phyloP scores from a whole-genome alignment of 2,329 filamentous ascomycete genomes.

The Phyllosticta citriasiana region DNA sequence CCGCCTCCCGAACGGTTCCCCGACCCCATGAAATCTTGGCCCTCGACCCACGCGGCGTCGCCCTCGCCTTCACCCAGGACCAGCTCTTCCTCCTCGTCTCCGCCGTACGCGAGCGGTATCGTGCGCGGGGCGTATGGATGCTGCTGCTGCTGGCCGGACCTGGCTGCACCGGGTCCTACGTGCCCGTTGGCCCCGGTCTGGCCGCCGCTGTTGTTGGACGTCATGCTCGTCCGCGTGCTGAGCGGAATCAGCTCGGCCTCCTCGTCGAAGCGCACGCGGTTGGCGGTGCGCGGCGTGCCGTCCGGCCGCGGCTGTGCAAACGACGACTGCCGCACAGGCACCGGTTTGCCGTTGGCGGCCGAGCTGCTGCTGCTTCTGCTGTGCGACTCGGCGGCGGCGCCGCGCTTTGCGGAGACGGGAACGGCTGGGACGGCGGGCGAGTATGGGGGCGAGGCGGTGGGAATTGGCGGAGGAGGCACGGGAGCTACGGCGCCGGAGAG shows the following conservation, averaged over 20 bases:
- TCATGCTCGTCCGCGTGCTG: neutral
- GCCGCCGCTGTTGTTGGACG: neutral
- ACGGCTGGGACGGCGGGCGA: neutral
- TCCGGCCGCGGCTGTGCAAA: slow-evolving; percentile 37
- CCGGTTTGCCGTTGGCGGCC: neutral
- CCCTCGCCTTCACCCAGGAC: slow-evolving; percentile 22
- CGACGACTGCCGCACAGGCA: slow-evolving; percentile 29
- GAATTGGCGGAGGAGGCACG: neutral
- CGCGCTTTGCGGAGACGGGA: slow-evolving; percentile 4
- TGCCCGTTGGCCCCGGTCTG: neutral
- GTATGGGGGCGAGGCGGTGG: neutral
- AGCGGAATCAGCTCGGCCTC: slow-evolving; percentile 18
- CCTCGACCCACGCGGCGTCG: slow-evolving; percentile 39
- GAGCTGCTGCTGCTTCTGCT: neutral
- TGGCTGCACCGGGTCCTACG: neutral
- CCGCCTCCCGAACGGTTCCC: slow-evolving; percentile 16
- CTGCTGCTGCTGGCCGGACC: neutral
- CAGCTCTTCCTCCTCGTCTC: slow-evolving; percentile 14
- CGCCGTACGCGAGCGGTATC: neutral
- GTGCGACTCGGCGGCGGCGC: slow-evolving; percentile 2
- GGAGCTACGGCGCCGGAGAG: neutral
- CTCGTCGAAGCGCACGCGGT: slow-evolving; percentile 64
- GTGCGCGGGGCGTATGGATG: slow-evolving; percentile 8
- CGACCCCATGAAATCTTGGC: slow-evolving; percentile 49
- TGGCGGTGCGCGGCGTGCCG: slow-evolving; percentile 53